Evolutionary conservation across 768 basidiomycete species (phyloP).

Genomic region (Termitomyces sp.): DNA sequence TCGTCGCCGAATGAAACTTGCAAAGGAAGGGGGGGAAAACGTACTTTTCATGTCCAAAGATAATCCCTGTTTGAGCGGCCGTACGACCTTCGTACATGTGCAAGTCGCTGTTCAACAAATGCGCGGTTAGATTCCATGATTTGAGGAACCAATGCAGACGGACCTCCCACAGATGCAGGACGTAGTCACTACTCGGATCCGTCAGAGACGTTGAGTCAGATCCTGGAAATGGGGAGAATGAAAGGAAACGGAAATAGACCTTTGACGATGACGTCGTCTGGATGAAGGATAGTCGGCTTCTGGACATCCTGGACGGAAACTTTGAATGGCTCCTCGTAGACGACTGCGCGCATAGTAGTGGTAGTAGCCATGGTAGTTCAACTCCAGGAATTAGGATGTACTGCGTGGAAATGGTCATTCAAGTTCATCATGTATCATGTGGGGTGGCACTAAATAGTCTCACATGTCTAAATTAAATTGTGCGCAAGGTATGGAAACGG

Average conservation of each 20-base stretch:
- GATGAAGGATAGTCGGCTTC: slow-evolving; percentile 47
- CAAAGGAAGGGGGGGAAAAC: slow-evolving; percentile 2
- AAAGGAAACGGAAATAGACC: slow-evolving; percentile 25
- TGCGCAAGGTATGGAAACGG: no score
- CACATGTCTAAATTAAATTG: no score
- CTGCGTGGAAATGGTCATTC: no score
- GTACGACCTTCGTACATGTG: slow-evolving; percentile 61
- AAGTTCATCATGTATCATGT: no score
- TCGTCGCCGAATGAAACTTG: background rate
- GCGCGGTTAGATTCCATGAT: no score
- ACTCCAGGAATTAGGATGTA: no score
- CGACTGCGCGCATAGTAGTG: slow-evolving; percentile 45
- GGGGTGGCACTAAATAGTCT: no score
- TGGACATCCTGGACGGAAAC: slow-evolving; percentile 46
- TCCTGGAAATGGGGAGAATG: background rate
- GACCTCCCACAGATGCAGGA: slow-evolving; percentile 53
- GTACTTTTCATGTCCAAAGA: slow-evolving; percentile 57
- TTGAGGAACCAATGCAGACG: no score
- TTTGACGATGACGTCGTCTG: slow-evolving; percentile 53
- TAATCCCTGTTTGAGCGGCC: slow-evolving; percentile 45
- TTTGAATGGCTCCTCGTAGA: slow-evolving; percentile 49
- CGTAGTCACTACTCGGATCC: slow-evolving; percentile 55
- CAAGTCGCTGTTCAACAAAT: slow-evolving; percentile 50
- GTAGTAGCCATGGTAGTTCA: slow-evolving; percentile 21
- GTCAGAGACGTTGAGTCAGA: background rate